phyloP scores from a whole-genome alignment of 306 rosid genomes.

The Cicer arietinum region DNA sequence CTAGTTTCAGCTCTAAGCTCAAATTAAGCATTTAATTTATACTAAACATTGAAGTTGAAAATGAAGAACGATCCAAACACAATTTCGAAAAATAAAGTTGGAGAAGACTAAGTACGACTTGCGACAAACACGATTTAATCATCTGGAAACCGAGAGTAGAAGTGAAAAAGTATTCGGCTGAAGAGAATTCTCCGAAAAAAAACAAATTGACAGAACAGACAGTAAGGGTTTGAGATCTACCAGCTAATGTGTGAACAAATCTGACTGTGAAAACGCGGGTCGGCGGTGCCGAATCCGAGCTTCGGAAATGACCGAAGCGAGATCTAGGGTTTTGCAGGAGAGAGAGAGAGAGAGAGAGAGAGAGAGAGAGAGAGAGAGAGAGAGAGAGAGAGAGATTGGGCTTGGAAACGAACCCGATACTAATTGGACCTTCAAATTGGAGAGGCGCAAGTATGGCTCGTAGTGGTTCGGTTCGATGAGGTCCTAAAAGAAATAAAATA shows the following conservation, averaged over 20 bases:
- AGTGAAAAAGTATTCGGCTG: background rate
- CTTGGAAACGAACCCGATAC: constrained; percentile 72
- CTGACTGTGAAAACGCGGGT: constrained; percentile 14
- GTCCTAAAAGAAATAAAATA: no score
- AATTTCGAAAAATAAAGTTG: no score
- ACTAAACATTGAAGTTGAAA: no score
- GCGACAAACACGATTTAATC: no score
- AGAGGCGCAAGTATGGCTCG: constrained; percentile 25
- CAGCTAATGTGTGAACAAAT: constrained; percentile 24
- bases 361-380: constrained; percentile 1
- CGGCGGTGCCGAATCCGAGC: constrained; percentile 48
- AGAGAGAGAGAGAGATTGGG: constrained; percentile 68
- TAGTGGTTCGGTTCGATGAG: background rate
- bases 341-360: constrained; percentile 37
- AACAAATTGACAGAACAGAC: background rate
- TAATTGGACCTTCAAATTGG: constrained; percentile 70
- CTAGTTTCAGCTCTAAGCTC: no score
- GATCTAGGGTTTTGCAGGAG: constrained; percentile 73
- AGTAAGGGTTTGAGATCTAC: constrained; percentile 47
- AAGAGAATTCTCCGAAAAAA: background rate
- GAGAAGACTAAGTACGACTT: no score
- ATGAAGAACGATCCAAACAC: no score
- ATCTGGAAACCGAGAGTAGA: background rate
- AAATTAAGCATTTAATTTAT: no score
- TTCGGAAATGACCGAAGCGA: constrained; percentile 46